Conservation (phyloP, 129 eudicot genomes). For the Arctium minus region DNA sequence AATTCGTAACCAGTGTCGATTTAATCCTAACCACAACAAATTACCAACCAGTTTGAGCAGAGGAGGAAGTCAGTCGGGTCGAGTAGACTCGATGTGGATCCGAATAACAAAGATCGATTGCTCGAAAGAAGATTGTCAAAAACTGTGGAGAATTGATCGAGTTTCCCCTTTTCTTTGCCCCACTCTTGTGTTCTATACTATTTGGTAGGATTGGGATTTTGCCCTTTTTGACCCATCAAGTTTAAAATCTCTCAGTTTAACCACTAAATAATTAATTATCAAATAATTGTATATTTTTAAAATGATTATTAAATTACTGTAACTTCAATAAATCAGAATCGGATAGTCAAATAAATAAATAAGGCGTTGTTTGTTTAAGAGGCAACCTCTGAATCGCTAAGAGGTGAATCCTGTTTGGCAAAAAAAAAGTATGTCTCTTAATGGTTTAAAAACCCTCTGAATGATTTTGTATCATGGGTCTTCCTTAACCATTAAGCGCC, state of each 20-base stretch:
- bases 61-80: background rate
- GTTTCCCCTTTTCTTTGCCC: background rate
- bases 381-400: too few species aligned
- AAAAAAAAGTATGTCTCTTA: too few species aligned
- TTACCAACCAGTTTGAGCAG: background rate
- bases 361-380: too few species aligned
- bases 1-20: background rate
- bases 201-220: background rate
- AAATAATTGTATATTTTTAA: too few species aligned
- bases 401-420: too few species aligned
- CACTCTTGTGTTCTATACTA: background rate
- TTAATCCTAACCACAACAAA: constrained; percentile 8
- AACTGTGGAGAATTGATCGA: background rate
- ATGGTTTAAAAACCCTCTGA: too few species aligned
- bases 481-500: too few species aligned
- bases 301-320: too few species aligned
- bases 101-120: constrained; percentile 11
- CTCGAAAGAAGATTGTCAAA: background rate
- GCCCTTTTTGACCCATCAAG: constrained; percentile 7
- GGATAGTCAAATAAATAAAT: too few species aligned
- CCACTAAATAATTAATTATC: background rate
- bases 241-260: background rate
- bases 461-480: too few species aligned
- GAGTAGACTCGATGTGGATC: constrained; percentile 2
- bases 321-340: too few species aligned